Conservation (phyloP, 1,139 yeast species). For the Geotrichum reessii region DNA sequence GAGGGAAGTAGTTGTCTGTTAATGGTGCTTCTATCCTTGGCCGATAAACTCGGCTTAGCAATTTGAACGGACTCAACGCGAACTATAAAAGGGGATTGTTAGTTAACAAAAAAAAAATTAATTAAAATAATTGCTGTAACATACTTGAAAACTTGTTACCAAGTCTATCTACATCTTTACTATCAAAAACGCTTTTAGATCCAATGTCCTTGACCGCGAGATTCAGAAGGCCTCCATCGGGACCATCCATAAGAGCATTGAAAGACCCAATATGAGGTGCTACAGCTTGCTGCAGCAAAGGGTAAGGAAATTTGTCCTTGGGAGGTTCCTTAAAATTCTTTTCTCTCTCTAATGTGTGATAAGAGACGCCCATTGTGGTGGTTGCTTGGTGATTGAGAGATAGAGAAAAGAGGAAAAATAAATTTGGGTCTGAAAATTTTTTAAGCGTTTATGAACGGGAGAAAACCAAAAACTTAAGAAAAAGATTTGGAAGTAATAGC, state of each 20-base stretch:
- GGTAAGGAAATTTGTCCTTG: conserved; percentile 73
- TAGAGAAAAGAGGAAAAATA: not conserved
- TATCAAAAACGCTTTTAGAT: conserved; percentile 73
- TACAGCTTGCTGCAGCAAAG: conserved; percentile 80
- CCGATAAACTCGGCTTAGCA: conserved; percentile 72
- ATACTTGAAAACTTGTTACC: conserved; percentile 67
- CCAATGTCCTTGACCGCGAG: conserved; percentile 88
- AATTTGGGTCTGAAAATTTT: conserved; percentile 4
- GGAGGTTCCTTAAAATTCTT: conserved; percentile 83
- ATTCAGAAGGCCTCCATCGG: conserved; percentile 69
- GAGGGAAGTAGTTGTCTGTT: conserved; percentile 82
- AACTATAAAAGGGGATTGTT: conserved; percentile 32
- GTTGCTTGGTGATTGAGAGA: not conserved
- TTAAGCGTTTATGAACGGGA: not conserved
- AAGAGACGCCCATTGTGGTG: conserved; percentile 40
- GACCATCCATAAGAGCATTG: conserved; percentile 86
- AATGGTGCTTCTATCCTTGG: conserved; percentile 69
- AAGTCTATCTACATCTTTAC: conserved; percentile 54
- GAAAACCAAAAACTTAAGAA: conserved; percentile 2
- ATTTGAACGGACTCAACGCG: conserved; percentile 83
- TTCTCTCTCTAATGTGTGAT: conserved; percentile 86
- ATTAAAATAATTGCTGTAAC: conserved; percentile 13
- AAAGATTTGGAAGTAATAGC: no score
- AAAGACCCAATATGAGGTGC: conserved; percentile 94
- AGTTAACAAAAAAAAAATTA: not conserved